Conservation (phyloP, 257 asterid species). For the Nicotiana knightiana region DNA sequence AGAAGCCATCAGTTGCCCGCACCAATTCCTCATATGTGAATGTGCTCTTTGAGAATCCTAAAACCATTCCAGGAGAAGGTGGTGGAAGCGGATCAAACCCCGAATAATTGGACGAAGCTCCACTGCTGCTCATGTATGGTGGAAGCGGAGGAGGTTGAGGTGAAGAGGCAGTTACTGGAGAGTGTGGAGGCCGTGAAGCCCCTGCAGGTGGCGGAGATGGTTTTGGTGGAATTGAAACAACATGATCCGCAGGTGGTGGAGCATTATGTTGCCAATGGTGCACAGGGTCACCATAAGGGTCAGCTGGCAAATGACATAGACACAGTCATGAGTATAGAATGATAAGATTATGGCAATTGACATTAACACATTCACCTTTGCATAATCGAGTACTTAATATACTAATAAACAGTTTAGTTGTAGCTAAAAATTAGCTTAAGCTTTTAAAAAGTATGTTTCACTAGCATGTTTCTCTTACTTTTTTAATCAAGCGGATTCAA, state of each 20-base stretch:
- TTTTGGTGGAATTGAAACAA: constrained; percentile 46
- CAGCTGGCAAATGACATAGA: constrained; percentile 31
- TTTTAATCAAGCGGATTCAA: too few relatives aligned
- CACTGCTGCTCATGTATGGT: constrained; percentile 53
- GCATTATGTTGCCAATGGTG: constrained; percentile 63
- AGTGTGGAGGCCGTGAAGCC: constrained; percentile 50
- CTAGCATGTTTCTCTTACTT: neutral
- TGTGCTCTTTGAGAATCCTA: constrained; percentile 59
- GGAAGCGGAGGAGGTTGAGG: constrained; percentile 49
- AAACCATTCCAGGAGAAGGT: constrained; percentile 52
- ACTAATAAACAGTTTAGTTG: neutral
- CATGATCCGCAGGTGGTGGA: constrained; percentile 43
- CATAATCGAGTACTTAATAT: neutral
- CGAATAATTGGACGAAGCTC: constrained; percentile 67
- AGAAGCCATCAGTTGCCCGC: constrained; percentile 85
- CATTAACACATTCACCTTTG: neutral
- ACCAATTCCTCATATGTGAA: constrained; percentile 76
- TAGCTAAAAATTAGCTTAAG: neutral
- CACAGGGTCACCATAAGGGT: constrained; percentile 46
- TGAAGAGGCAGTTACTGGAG: constrained; percentile 33
- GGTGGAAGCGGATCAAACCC: constrained; percentile 53
- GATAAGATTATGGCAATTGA: neutral
- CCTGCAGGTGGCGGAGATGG: constrained; percentile 47
- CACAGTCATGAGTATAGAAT: neutral
- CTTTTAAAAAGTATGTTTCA: neutral